Percentiles rank a stretch among this genome's conserved stretches.
These are phyloP conservation scores for Tilletiopsis washingtonensis DNA, from an alignment of 1,284 basidiomycete genomes.

Conservation along the genomic window DNA sequence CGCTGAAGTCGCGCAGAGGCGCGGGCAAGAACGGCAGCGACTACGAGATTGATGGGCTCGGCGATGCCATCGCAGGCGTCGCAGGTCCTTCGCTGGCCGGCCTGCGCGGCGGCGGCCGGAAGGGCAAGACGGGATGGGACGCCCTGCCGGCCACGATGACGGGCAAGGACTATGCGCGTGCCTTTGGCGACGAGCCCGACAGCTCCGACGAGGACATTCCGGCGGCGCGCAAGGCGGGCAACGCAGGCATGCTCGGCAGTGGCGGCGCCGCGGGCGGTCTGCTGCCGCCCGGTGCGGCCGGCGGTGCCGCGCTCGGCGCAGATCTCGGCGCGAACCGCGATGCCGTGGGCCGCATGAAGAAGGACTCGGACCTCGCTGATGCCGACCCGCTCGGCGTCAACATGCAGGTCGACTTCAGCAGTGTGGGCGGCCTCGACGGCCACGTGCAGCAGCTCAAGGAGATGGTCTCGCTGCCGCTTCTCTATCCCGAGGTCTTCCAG, in stretches of 20 bases:
- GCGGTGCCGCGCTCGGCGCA: slow-evolving; percentile 19
- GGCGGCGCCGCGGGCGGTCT: slow-evolving; percentile 18
- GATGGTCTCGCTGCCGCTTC: slow-evolving; percentile 89
- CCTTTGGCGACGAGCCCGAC: slow-evolving; percentile 37
- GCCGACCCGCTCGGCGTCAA: slow-evolving; percentile 92
- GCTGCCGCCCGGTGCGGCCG: slow-evolving; percentile 23
- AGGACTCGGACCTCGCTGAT: slow-evolving; percentile 68
- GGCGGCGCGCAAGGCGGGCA: slow-evolving; percentile 13
- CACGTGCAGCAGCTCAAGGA: slow-evolving; percentile 97
- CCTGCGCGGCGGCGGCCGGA: slow-evolving; percentile 24
- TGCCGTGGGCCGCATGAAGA: slow-evolving; percentile 22
- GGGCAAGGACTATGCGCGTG: slow-evolving; percentile 40
- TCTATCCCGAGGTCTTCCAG: slow-evolving; percentile 97
- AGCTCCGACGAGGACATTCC: slow-evolving; percentile 40
- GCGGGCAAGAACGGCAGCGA: not conserved
- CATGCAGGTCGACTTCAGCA: slow-evolving; percentile 86
- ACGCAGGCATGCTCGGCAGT: slow-evolving; percentile 10
- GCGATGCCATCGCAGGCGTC: slow-evolving; percentile 7
- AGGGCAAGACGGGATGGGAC: slow-evolving; percentile 34
- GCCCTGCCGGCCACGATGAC: slow-evolving; percentile 36
- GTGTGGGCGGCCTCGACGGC: slow-evolving; percentile 91
- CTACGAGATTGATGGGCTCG: slow-evolving; percentile 6
- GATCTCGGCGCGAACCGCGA: slow-evolving; percentile 13
- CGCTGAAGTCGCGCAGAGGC: not conserved
- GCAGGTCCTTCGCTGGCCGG: too few relatives aligned